A percentile compares a stretch with the other conserved stretches of the same genome.
phyloP scores from a whole-genome alignment of 2,329 filamentous ascomycete genomes.

The Aspergillus sp. region DNA sequence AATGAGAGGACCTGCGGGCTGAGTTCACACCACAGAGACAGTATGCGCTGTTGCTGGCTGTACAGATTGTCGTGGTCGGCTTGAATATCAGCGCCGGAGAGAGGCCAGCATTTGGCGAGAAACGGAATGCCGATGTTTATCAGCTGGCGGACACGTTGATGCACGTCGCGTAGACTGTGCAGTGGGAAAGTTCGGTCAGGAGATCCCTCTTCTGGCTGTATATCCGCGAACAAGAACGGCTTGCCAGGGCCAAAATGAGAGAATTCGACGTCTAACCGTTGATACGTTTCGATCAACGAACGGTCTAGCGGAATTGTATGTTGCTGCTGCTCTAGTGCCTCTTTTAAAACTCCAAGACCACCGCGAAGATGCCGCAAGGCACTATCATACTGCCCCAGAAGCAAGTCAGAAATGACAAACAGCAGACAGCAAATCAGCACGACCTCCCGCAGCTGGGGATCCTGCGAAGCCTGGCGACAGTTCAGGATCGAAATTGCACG shows the following conservation, averaged over 20 bases:
- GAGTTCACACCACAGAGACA: neutral
- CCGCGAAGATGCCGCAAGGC: conserved; percentile 7
- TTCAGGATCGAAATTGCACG: neutral
- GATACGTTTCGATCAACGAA: neutral
- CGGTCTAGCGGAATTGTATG: neutral
- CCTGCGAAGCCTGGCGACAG: conserved; percentile 4
- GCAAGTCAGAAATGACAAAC: conserved; percentile 4
- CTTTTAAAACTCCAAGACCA: conserved; percentile 4
- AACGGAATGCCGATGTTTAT: conserved; percentile 13
- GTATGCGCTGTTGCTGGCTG: neutral
- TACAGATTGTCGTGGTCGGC: conserved; percentile 10
- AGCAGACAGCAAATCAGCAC: conserved; percentile 12
- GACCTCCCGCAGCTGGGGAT: conserved; percentile 8
- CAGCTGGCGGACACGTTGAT: neutral
- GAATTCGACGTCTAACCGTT: neutral
- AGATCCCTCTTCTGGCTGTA: neutral
- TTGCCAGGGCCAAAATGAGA: neutral
- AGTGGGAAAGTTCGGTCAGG: neutral
- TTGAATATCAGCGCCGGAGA: conserved; percentile 7
- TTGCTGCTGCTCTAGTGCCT: neutral
- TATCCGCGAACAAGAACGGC: neutral
- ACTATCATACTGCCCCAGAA: conserved; percentile 7
- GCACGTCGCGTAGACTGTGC: neutral
- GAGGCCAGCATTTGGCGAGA: conserved; percentile 7
- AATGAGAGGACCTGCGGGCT: neutral